Evolutionary conservation across 2,329 filamentous ascomycete species (phyloP).

Genomic region (Mollisiaceae sp.): DNA sequence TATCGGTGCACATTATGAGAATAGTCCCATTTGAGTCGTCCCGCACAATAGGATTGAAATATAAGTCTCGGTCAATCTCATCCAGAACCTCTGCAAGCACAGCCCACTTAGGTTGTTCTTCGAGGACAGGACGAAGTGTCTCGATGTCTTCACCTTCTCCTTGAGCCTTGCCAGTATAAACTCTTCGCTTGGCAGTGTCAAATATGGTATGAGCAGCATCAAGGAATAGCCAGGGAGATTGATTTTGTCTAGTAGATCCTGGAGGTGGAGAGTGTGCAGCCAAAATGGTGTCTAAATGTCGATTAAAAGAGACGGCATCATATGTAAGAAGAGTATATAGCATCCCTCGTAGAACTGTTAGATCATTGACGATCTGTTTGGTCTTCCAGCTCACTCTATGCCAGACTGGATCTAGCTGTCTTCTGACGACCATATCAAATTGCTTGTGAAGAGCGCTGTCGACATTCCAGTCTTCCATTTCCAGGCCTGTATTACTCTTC

Average conservation of each 20-base stretch:
- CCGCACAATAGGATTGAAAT: constrained; percentile 76
- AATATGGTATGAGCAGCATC: constrained; percentile 96
- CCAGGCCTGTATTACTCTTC: constrained; percentile 85
- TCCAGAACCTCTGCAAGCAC: constrained; percentile 87
- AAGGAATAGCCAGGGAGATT: constrained; percentile 95
- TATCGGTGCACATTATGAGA: constrained; percentile 93
- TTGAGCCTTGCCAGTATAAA: constrained; percentile 72
- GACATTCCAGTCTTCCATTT: constrained; percentile 96
- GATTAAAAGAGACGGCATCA: constrained; percentile 89
- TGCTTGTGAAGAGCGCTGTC: constrained; percentile 92
- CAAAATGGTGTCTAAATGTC: constrained; percentile 92
- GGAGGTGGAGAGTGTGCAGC: constrained; percentile 88
- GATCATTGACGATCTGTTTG: constrained; percentile 88
- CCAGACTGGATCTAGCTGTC: constrained; percentile 96
- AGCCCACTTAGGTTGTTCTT: constrained; percentile 94
- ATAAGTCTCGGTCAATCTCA: constrained; percentile 90
- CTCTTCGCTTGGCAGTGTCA: constrained; percentile 83
- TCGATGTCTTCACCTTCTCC: constrained; percentile 41
- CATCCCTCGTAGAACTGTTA: constrained; percentile 82
- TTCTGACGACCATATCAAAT: constrained; percentile 86
- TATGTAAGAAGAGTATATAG: constrained; percentile 83
- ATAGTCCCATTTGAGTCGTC: constrained; percentile 92
- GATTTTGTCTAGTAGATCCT: constrained; percentile 83
- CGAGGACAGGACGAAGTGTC: constrained; percentile 77
- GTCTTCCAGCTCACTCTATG: constrained; percentile 95